A percentile compares a stretch with the other conserved stretches of the same genome.
Conservation (phyloP, 2,329 filamentous ascomycete species). For the Pestalotiopsis sp. region DNA sequence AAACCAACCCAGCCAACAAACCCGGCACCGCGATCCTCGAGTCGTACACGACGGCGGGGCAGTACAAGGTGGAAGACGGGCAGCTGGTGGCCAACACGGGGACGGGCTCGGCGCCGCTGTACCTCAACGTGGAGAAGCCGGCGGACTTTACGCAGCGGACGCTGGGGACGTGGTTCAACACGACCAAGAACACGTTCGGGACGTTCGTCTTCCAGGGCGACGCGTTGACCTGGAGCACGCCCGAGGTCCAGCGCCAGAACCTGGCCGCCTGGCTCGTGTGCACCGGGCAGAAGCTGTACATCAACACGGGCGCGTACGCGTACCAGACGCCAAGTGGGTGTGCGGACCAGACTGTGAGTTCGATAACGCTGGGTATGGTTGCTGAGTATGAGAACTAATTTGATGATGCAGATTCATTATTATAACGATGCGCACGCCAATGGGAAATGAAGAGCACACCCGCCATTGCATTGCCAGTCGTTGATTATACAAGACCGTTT, state of each 20-base stretch:
- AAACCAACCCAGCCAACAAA: constrained; percentile 46
- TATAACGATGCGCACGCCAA: constrained; percentile 41
- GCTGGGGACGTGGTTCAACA: constrained; percentile 54
- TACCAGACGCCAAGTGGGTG: constrained; percentile 62
- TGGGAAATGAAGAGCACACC: background rate
- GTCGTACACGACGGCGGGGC: constrained; percentile 55
- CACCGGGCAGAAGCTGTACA: constrained; percentile 50
- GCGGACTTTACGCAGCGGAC: constrained; percentile 48
- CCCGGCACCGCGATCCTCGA: constrained; percentile 54
- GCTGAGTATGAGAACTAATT: background rate
- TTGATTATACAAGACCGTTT: too few relatives aligned
- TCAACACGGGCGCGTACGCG: constrained; percentile 62
- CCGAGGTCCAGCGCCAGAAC: constrained; percentile 55
- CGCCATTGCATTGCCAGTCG: too few relatives aligned
- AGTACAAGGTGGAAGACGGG: constrained; percentile 58
- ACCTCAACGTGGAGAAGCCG: constrained; percentile 50
- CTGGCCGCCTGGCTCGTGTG: constrained; percentile 63
- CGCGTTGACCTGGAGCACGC: constrained; percentile 55
- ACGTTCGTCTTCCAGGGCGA: constrained; percentile 62
- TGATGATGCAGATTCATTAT: constrained; percentile 39
- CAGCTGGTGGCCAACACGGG: constrained; percentile 57
- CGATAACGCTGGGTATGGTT: too few relatives aligned
- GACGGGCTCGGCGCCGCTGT: constrained; percentile 39
- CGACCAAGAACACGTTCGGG: constrained; percentile 55
- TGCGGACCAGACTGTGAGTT: constrained; percentile 58